Evolutionary conservation across 106 monocot species (phyloP), one percentile per base, ranked within the genome.

Genomic region (Posidonia australis): DNA sequence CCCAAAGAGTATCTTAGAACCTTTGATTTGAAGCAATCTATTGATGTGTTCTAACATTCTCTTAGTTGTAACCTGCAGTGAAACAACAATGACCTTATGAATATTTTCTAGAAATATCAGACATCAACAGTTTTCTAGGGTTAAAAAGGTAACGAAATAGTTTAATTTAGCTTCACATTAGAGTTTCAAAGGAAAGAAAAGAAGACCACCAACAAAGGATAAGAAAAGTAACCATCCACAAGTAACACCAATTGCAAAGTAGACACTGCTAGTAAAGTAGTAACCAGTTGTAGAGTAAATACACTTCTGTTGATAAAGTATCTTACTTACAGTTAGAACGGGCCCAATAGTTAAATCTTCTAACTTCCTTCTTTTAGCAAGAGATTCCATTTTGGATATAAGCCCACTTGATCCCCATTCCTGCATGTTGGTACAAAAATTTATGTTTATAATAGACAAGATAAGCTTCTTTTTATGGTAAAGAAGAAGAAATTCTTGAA

Each of bases 261-360:
- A 36, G 7, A 36, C 36, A 36, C 2, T 36, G 36, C 2, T 36
- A 7, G 5, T 36, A 36, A 4, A 4, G 36, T 36, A 36, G 2
- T 7, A 36, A 36, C 36, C 36, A 36, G 7, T 36, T 36, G 19
- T 43, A 20, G 9, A 58, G 47, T 18, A 46, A n/a, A n/a, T 25
- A 11, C 6, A n/a, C n/a, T n/a, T n/a, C n/a, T n/a, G n/a, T n/a
- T n/a, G n/a, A n/a, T n/a, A 2, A 17, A 76, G 24, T 52, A 63
- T 42, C 47, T 7, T 17, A 71, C 87, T 86, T 80, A 90, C 94
- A 31, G 94, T 90, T 60, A 96, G 90, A 82, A 96, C 94, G 64
- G 94, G 94, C 26, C 94, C 94, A 69, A 96, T 73, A 28, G 94
- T 96, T 72, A 96, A 72, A 84, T 90, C 94, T 74, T 90, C 82